phyloP scores from a whole-genome alignment of 768 basidiomycete genomes.

The Austroboletus eburneus region DNA sequence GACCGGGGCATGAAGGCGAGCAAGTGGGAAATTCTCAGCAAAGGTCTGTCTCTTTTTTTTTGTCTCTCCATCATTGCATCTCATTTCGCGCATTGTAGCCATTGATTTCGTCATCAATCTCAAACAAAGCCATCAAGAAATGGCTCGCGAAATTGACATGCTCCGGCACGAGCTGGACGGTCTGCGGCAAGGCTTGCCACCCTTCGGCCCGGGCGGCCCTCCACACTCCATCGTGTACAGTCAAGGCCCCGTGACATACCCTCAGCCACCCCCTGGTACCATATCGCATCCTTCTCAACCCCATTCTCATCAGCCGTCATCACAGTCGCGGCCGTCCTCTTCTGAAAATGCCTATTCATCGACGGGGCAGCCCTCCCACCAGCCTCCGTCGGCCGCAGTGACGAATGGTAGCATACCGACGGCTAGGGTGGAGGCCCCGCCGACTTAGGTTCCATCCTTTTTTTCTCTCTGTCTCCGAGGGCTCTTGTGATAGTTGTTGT shows the following conservation, averaged over 20 bases:
- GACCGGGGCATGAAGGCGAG: constrained; percentile 94
- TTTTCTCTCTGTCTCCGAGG: constrained; percentile 10
- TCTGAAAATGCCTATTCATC: constrained; percentile 57
- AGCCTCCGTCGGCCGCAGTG: constrained; percentile 29
- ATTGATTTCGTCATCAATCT: constrained; percentile 84
- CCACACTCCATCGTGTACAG: constrained; percentile 49
- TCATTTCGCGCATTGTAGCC: constrained; percentile 39
- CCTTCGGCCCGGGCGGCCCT: constrained; percentile 47
- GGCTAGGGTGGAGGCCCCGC: constrained; percentile 42
- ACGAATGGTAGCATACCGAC: constrained; percentile 37
- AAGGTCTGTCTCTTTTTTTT: constrained; percentile 52
- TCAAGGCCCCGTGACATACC: constrained; percentile 45
- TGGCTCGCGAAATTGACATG: constrained; percentile 75
- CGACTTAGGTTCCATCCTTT: constrained; percentile 25
- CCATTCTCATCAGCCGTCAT: constrained; percentile 31
- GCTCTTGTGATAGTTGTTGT: constrained; percentile 16
- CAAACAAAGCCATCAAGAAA: constrained; percentile 72
- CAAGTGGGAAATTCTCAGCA: constrained; percentile 99
- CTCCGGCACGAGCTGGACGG: constrained; percentile 70
- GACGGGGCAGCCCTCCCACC: constrained; percentile 31
- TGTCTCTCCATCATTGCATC: background rate
- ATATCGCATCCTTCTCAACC: constrained; percentile 40
- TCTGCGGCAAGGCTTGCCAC: constrained; percentile 54
- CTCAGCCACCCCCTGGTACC: constrained; percentile 42
- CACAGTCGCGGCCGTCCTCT: constrained; percentile 54